phyloP scores from a whole-genome alignment of 345 rosid genomes.

The Psidium friedrichsthalianum region DNA sequence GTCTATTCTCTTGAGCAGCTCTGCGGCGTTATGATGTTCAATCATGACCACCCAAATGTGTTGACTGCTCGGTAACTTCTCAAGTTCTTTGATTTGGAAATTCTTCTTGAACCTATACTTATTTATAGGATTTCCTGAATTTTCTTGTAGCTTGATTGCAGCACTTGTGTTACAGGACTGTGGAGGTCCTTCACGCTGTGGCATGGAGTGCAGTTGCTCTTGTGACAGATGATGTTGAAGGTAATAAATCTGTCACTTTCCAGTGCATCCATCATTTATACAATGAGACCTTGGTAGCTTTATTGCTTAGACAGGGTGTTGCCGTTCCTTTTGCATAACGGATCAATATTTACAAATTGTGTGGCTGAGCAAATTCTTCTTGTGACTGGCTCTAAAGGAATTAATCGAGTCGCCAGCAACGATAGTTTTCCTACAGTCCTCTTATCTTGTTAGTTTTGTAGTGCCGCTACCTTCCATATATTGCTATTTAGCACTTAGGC shows the following conservation, averaged over 20 bases:
- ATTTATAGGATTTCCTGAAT: not conserved
- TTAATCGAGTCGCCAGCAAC: not conserved
- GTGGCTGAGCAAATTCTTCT: not conserved
- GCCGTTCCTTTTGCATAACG: not conserved
- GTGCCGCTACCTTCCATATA: not conserved
- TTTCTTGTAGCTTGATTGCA: not conserved
- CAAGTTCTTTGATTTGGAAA: constrained; percentile 4
- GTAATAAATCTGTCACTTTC: constrained; percentile 18
- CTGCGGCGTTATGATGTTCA: constrained; percentile 76
- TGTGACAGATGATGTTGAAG: constrained; percentile 42
- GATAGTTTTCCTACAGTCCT: not conserved
- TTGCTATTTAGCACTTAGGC: not conserved
- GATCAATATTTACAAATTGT: not conserved
- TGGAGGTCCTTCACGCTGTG: constrained; percentile 75
- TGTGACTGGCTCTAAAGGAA: not conserved
- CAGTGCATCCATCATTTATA: not conserved
- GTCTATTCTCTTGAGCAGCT: constrained; percentile 55
- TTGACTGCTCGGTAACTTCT: constrained; percentile 58
- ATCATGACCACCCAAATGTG: constrained; percentile 80
- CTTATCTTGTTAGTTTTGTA: not conserved
- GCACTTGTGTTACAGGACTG: constrained; percentile 42
- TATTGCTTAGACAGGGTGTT: not conserved
- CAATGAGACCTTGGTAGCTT: not conserved
- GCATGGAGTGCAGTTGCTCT: constrained; percentile 77
- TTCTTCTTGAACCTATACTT: not conserved